Percentiles rank a stretch among this genome's conserved stretches.
Evolutionary conservation across 495 filamentous ascomycete species (phyloP).

Genomic region (Aspergillus sclerotioniger): DNA sequence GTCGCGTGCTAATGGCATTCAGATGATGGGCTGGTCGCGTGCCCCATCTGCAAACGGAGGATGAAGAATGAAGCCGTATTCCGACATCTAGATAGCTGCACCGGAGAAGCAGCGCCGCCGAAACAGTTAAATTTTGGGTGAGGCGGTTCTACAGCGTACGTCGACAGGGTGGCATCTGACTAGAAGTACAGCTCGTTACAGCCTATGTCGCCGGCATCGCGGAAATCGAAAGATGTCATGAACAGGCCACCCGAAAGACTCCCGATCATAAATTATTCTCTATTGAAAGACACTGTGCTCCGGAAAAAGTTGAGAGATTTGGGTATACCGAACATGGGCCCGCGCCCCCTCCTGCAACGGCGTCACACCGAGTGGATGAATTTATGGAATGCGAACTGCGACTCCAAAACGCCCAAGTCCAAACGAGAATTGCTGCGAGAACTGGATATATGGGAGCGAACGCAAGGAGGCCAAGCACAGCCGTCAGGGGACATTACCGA

Average conservation of each 20-base stretch:
- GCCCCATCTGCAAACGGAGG: conserved; percentile 72
- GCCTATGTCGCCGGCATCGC: conserved; percentile 11
- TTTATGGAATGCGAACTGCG: conserved; percentile 94
- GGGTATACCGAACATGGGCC: conserved; percentile 72
- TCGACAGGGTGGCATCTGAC: conserved; percentile 1
- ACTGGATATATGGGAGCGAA: conserved; percentile 80
- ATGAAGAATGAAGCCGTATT: conserved; percentile 79
- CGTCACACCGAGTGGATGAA: conserved; percentile 94
- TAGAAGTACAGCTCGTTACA: conserved; percentile 25
- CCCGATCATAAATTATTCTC: conserved; percentile 73
- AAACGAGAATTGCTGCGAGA: conserved; percentile 73
- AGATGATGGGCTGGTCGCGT: conserved; percentile 75
- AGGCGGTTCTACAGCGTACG: conserved; percentile 1
- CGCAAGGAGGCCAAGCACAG: conserved; percentile 49
- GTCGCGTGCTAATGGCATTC: conserved; percentile 5
- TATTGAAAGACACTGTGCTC: conserved; percentile 72
- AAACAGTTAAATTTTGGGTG: conserved; percentile 34
- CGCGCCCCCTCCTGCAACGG: conserved; percentile 63
- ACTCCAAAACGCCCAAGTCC: conserved; percentile 67
- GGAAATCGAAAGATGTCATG: conserved; percentile 11
- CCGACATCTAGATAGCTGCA: conserved; percentile 69
- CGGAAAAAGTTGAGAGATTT: conserved; percentile 78
- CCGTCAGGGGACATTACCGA: conserved; percentile 27
- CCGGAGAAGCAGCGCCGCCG: conserved; percentile 21
- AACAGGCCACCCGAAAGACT: conserved; percentile 56